Evolutionary conservation across 768 basidiomycete species (phyloP).

Genomic region (Chalciporus piperatus): DNA sequence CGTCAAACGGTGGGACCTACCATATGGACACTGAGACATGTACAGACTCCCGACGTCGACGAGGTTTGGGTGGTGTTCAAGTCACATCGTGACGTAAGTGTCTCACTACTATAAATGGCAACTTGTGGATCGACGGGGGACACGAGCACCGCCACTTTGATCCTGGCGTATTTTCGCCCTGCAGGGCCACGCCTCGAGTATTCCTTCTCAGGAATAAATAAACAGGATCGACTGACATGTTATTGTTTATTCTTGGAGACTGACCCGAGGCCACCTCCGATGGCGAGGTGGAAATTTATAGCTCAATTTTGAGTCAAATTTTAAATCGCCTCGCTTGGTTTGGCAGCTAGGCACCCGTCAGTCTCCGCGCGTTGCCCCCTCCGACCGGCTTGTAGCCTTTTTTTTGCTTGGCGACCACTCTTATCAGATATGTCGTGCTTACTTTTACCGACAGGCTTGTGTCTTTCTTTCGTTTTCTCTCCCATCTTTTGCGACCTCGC

Average conservation of each 20-base stretch:
- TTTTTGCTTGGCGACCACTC: slow-evolving; percentile 20
- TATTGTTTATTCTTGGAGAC: too few species aligned
- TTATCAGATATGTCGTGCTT: slow-evolving; percentile 18
- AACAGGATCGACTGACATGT: too few species aligned
- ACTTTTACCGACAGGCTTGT: slow-evolving; percentile 44
- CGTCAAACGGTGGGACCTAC: slow-evolving; percentile 23
- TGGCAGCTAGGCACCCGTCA: not conserved
- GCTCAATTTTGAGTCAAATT: not conserved
- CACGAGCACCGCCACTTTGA: not conserved
- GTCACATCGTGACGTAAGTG: slow-evolving; percentile 60
- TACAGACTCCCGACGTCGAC: slow-evolving; percentile 24
- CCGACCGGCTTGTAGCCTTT: slow-evolving; percentile 3
- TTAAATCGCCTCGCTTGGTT: not conserved
- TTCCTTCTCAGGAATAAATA: too few species aligned
- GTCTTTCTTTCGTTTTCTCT: slow-evolving; percentile 52
- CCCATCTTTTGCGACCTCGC: slow-evolving; percentile 43
- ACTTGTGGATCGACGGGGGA: not conserved
- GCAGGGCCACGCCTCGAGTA: not conserved
- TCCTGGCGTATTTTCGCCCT: not conserved
- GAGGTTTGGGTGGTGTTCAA: slow-evolving; percentile 56
- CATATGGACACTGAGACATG: slow-evolving; percentile 48
- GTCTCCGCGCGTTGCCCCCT: not conserved
- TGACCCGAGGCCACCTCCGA: too few species aligned
- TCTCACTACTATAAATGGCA: not conserved
- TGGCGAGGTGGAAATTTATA: too few species aligned